These are phyloP conservation scores for Cryptosporidium ubiquitum DNA, from an alignment of 169 alveolate genomes.

Conservation along the genomic window DNA sequence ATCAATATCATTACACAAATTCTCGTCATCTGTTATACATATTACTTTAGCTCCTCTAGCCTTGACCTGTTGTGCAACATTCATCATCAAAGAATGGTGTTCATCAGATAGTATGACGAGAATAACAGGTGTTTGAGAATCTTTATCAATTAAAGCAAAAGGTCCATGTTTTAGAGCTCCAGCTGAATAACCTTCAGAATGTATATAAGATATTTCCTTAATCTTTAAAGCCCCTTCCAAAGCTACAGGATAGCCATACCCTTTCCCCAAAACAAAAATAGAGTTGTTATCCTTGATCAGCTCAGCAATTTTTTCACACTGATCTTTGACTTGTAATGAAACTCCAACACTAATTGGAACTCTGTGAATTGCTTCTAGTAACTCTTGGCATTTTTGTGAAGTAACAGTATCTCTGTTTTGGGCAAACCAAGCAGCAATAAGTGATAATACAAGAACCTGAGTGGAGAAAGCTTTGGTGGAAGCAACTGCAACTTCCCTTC, in stretches of 20 bases:
- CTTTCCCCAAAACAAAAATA: slow-evolving; percentile 86
- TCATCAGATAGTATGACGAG: slow-evolving; percentile 91
- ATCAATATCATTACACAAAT: slow-evolving; percentile 82
- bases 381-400: slow-evolving; percentile 72
- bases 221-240: slow-evolving; percentile 97
- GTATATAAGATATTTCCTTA: slow-evolving; percentile 95
- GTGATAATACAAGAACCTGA: slow-evolving; percentile 86
- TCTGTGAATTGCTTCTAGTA: slow-evolving; percentile 77
- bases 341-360: slow-evolving; percentile 82
- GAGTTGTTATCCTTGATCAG: slow-evolving; percentile 75
- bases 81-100: slow-evolving; percentile 85
- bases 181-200: slow-evolving; percentile 95
- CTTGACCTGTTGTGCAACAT: slow-evolving; percentile 91
- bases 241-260: slow-evolving; percentile 94
- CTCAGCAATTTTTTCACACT: slow-evolving; percentile 75
- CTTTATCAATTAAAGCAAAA: slow-evolving; percentile 91
- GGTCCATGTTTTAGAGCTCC: slow-evolving; percentile 97
- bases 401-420: slow-evolving; percentile 78
- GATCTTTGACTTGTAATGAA: slow-evolving; percentile 77
- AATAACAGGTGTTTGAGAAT: slow-evolving; percentile 87
- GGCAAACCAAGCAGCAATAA: slow-evolving; percentile 90
- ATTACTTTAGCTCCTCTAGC: slow-evolving; percentile 93
- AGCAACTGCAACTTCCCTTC: slow-evolving; percentile 97
- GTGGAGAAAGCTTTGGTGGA: slow-evolving; percentile 96
- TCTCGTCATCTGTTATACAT: slow-evolving; percentile 89